phyloP scores from a whole-genome alignment of 768 basidiomycete genomes.

The Tephrocybe rancida region DNA sequence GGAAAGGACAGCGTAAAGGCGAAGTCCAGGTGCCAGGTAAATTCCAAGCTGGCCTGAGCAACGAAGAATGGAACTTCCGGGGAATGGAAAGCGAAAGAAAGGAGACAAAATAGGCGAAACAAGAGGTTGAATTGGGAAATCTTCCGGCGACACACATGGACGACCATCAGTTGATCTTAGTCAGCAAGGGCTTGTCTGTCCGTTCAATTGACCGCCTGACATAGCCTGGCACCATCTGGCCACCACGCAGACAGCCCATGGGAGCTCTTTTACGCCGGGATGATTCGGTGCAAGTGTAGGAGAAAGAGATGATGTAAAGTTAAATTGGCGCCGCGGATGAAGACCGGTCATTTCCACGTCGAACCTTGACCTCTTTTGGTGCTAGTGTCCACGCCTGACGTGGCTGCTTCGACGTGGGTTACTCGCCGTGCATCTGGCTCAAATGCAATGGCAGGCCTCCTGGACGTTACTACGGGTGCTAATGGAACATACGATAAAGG shows the following conservation, averaged over 20 bases:
- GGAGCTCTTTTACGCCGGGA: too few species aligned
- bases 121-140: conserved; percentile 3
- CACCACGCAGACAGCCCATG: too few species aligned
- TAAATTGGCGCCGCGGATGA: too few species aligned
- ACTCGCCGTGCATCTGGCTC: too few species aligned
- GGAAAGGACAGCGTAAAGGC: neutral
- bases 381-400: too few species aligned
- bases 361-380: too few species aligned
- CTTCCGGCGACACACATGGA: conserved; percentile 3
- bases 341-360: too few species aligned
- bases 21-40: neutral
- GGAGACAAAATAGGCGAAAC: neutral
- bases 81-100: conserved; percentile 1
- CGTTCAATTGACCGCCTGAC: conserved; percentile 1
- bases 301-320: neutral
- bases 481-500: too few species aligned
- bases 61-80: neutral
- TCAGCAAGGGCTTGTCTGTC: conserved; percentile 10
- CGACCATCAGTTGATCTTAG: conserved; percentile 15
- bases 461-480: too few species aligned
- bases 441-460: too few species aligned
- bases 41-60: neutral
- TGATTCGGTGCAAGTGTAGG: neutral
- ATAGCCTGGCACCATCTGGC: too few species aligned
- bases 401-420: too few species aligned